phyloP scores from a whole-genome alignment of 148 eudicot species.

The Drosera capensis region DNA sequence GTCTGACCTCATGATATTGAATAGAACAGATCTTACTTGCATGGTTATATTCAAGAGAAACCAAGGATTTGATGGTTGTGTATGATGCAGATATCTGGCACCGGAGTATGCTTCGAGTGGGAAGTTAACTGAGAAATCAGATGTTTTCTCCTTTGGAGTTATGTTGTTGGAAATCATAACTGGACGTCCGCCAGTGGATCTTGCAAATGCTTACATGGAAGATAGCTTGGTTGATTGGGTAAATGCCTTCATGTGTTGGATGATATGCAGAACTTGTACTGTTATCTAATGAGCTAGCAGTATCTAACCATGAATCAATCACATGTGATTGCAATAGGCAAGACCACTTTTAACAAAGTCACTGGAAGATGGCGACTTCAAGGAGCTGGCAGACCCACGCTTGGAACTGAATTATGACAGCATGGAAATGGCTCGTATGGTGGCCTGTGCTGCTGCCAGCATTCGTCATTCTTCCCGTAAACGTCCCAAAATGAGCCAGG shows the following conservation, averaged over 20 bases:
- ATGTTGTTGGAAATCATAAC: conserved; percentile 78
- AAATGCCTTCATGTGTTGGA: background rate
- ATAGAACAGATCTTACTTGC: background rate
- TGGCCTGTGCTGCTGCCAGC: conserved; percentile 54
- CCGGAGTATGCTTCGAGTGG: conserved; percentile 98
- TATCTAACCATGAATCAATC: background rate
- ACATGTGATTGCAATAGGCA: conserved; percentile 23
- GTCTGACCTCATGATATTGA: background rate
- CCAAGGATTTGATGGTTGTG: background rate
- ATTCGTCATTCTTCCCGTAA: conserved; percentile 58
- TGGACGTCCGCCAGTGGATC: conserved; percentile 57
- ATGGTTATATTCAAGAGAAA: background rate
- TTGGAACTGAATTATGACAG: conserved; percentile 33
- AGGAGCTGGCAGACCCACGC: conserved; percentile 48
- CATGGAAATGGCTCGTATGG: conserved; percentile 56
- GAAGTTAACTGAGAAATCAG: conserved; percentile 20
- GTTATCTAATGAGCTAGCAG: background rate
- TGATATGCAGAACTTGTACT: conserved; percentile 1
- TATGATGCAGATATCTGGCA: conserved; percentile 66
- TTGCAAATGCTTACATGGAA: conserved; percentile 29
- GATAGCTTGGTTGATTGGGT: conserved; percentile 89
- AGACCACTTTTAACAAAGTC: conserved; percentile 29
- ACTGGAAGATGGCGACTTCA: conserved; percentile 31
- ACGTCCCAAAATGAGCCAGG: conserved; percentile 90
- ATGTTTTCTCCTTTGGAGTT: conserved; percentile 67